Evolutionary conservation across 2,329 filamentous ascomycete genomes (phyloP).

Genomic region (Penicillium sp.): DNA sequence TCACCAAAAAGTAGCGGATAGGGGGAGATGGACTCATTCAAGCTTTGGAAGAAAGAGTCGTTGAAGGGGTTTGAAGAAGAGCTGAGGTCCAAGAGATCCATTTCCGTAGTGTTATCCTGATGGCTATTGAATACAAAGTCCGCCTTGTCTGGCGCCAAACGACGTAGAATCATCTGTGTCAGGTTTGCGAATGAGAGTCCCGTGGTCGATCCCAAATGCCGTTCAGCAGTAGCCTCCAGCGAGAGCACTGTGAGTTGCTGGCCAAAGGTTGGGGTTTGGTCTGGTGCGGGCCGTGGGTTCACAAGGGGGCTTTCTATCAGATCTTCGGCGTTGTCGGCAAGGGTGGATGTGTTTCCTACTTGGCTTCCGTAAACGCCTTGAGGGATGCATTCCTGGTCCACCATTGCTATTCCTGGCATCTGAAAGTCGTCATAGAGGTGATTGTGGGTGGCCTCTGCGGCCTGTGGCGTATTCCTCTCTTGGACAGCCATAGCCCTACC

Average conservation of each 20-base stretch:
- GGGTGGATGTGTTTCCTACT: background rate
- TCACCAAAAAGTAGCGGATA: constrained; percentile 7
- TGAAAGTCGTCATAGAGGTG: background rate
- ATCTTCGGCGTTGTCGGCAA: background rate
- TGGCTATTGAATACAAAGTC: constrained; percentile 42
- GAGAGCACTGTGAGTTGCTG: constrained; percentile 42
- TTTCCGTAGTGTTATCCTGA: constrained; percentile 17
- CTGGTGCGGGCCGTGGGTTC: background rate
- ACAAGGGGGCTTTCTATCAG: background rate
- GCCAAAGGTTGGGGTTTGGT: constrained; percentile 28
- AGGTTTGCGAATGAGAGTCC: constrained; percentile 49
- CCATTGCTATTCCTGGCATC: background rate
- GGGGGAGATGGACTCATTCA: constrained; percentile 4
- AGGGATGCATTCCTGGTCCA: background rate
- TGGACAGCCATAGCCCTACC: background rate
- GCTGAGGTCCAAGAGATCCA: background rate
- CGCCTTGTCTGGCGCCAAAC: constrained; percentile 45
- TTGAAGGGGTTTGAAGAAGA: constrained; percentile 17
- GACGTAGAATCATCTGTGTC: constrained; percentile 45
- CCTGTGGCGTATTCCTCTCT: background rate
- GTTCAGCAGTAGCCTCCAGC: constrained; percentile 47
- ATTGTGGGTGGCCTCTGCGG: too few relatives aligned
- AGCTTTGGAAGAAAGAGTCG: constrained; percentile 10
- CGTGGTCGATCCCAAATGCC: constrained; percentile 48
- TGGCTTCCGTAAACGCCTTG: background rate